Evolutionary conservation across 331 rosid species (phyloP), one percentile per base, ranked within the genome.

Genomic region (Acacia concinna): DNA sequence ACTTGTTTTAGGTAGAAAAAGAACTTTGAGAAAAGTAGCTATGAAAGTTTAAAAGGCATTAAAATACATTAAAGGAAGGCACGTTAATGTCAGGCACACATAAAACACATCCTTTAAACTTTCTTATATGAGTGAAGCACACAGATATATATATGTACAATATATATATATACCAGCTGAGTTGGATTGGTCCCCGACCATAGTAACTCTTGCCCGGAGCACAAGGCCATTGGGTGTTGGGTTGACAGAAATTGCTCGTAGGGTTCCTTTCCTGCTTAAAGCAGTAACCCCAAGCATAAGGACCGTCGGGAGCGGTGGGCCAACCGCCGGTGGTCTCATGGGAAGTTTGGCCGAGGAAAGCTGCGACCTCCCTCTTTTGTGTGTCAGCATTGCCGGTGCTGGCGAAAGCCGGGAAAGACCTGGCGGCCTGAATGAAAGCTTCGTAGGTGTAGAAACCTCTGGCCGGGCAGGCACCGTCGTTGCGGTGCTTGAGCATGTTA

Each of bases 271-370:
- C 91, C 67, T 69, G 63, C 0, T 75, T 1, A 51, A 56, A 85
- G 71, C 89, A 88, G 38, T 88, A 88, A 17, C 91, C 91, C 91
- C 91, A 88, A 0, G 89, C 78, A 25, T 81, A 84, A 0, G 81
- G 86, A 2, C 90, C 90, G 46, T 86, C 90, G 0, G 90, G 93
- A 20, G 91, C 91, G 21, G 8, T 57, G 6, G 75, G 2, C 91
- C 93, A 85, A 15, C 91, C 93, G 0, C 91, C 89, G 0, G 90
- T 86, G 13, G 92, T 90, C 73, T 90, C 94, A 35, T 88, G 91
- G 15, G 91, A 88, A 1, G 90, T 88, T 83, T 90, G 94, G 34
- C 75, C 92, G 0, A 90, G 84, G 88, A 88, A 88, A 75, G 94
- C 94, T 6, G 92, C 92, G 3, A 90, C 79, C 73, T 90, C 92